These are phyloP conservation scores for Hemileccinum rubropunctum DNA, from an alignment of 768 basidiomycete species.

Conservation along the genomic window DNA sequence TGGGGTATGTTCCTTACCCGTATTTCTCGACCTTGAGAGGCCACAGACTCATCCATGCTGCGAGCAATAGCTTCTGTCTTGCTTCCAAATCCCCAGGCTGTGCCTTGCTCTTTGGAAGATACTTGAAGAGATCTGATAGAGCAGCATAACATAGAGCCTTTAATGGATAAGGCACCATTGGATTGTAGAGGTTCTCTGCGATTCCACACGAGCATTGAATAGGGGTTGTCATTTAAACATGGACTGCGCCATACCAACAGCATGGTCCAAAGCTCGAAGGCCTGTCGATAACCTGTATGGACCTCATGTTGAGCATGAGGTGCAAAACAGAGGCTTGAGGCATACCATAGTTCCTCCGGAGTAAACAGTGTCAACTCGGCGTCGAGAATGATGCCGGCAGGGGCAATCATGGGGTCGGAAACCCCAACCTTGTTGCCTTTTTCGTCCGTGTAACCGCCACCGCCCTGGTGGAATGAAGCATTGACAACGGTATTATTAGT, in stretches of 20 bases:
- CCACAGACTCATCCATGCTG: slow-evolving; percentile 82
- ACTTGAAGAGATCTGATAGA: slow-evolving; percentile 69
- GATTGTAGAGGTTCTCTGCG: slow-evolving; percentile 58
- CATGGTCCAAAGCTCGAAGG: slow-evolving; percentile 75
- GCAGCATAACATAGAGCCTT: slow-evolving; percentile 67
- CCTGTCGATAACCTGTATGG: slow-evolving; percentile 69
- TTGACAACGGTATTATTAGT: not conserved
- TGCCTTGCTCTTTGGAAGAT: slow-evolving; percentile 62
- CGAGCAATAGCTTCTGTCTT: slow-evolving; percentile 68
- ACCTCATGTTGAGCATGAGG: slow-evolving; percentile 13
- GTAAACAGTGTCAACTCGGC: slow-evolving; percentile 71
- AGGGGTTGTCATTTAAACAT: not conserved
- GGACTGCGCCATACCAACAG: slow-evolving; percentile 51
- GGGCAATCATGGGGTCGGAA: slow-evolving; percentile 54
- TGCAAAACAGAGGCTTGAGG: slow-evolving; percentile 4
- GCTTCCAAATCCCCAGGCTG: slow-evolving; percentile 51
- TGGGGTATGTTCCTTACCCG: slow-evolving; percentile 35
- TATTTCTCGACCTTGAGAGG: slow-evolving; percentile 57
- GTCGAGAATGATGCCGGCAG: slow-evolving; percentile 74
- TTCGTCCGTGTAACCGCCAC: slow-evolving; percentile 72
- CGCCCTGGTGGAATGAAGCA: slow-evolving; percentile 38
- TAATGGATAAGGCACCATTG: slow-evolving; percentile 51
- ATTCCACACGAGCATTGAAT: not conserved
- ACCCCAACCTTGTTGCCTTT: slow-evolving; percentile 61
- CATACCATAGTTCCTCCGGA: slow-evolving; percentile 71